A percentile compares a stretch with the other conserved stretches of the same genome.
phyloP scores from a whole-genome alignment of 371 early-diverging fungal species.

The Apophysomyces trapeziformis region DNA sequence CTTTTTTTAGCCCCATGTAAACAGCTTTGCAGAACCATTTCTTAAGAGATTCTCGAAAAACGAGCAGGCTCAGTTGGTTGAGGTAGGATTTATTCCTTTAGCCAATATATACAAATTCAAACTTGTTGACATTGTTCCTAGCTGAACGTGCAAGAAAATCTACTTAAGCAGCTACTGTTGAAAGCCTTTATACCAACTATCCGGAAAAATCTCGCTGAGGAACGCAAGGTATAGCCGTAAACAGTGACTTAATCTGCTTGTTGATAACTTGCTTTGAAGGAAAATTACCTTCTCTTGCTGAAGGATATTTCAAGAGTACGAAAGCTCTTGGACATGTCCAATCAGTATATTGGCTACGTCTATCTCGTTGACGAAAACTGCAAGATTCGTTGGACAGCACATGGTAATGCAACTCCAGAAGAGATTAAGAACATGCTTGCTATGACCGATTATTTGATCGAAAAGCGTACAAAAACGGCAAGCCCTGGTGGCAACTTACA shows the following conservation, averaged over 20 bases:
- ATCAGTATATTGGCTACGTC: slow-evolving; percentile 79
- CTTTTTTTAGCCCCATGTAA: slow-evolving; percentile 52
- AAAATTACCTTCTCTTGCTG: slow-evolving; percentile 64
- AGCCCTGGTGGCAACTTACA: slow-evolving; percentile 1
- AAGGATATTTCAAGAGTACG: slow-evolving; percentile 63
- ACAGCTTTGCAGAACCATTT: slow-evolving; percentile 61
- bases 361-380: slow-evolving; percentile 77
- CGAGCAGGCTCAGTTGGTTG: slow-evolving; percentile 41
- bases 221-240: slow-evolving; percentile 53
- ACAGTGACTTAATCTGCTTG: neutral
- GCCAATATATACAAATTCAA: neutral
- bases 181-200: slow-evolving; percentile 66
- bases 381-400: slow-evolving; percentile 86
- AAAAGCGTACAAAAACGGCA: slow-evolving; percentile 22
- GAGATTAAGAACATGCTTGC: slow-evolving; percentile 67
- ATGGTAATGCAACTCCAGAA: slow-evolving; percentile 70
- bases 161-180: slow-evolving; percentile 65
- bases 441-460: slow-evolving; percentile 49
- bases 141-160: slow-evolving; percentile 72
- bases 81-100: slow-evolving; percentile 36
- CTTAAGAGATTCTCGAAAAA: slow-evolving; percentile 41
- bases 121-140: slow-evolving; percentile 16
- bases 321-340: slow-evolving; percentile 69
- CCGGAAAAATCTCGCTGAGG: slow-evolving; percentile 58
- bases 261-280: slow-evolving; percentile 25